Conservation (phyloP, 169 alveolate species). For the Babesia caballi region DNA sequence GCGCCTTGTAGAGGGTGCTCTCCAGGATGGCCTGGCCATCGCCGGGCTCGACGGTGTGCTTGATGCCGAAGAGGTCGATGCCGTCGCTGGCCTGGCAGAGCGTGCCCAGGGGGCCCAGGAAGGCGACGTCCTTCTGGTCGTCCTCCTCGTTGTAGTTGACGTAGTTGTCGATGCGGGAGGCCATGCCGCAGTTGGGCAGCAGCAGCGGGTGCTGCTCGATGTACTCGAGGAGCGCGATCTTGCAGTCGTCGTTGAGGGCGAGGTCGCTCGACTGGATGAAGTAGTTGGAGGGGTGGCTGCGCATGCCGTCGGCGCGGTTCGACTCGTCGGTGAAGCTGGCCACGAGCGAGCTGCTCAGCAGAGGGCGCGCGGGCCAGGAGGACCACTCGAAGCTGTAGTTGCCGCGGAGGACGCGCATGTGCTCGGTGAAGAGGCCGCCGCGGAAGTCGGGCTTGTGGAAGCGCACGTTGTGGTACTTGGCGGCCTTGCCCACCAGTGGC, state of each 20-base stretch:
- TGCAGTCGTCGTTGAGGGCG: constrained; percentile 77
- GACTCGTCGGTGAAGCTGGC: constrained; percentile 48
- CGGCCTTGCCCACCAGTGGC: constrained; percentile 78
- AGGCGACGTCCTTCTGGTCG: constrained; percentile 2
- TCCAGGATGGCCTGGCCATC: constrained; percentile 71
- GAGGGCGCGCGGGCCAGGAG: constrained; percentile 64
- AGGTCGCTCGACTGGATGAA: constrained; percentile 68
- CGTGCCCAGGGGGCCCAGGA: constrained; percentile 63
- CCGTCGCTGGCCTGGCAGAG: constrained; percentile 31
- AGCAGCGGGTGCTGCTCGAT: constrained; percentile 81
- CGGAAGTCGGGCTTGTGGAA: constrained; percentile 82
- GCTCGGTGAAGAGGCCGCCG: constrained; percentile 23
- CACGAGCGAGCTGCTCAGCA: constrained; percentile 14
- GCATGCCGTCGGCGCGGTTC: constrained; percentile 24
- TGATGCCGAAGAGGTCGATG: constrained; percentile 54
- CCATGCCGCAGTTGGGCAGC: constrained; percentile 80
- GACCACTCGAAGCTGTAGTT: constrained; percentile 60
- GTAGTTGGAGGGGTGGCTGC: constrained; percentile 67
- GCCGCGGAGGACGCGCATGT: constrained; percentile 54
- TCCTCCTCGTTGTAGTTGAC: constrained; percentile 38
- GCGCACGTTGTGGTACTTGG: constrained; percentile 70
- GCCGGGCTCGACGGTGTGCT: constrained; percentile 32
- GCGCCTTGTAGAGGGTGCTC: constrained; percentile 70
- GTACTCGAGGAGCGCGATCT: constrained; percentile 80
- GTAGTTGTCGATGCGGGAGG: constrained; percentile 75